Percentiles rank a stretch among this genome's conserved stretches.
Conservation (phyloP, 257 asterid genomes). For the Nicotiana sylvestris region DNA sequence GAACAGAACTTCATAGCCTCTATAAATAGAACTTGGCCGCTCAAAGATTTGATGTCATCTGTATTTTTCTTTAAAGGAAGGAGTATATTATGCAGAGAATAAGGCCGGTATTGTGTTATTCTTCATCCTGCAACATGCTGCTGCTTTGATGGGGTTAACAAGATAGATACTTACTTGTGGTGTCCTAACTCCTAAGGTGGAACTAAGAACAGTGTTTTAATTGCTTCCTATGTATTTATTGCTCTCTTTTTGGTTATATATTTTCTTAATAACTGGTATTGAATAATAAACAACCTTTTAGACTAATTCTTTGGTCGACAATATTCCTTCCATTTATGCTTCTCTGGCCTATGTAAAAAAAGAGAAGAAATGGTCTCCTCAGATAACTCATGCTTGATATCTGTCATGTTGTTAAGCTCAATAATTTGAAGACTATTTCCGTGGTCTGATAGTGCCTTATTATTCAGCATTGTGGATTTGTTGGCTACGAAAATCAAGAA, state of each 20-base stretch:
- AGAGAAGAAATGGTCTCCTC: not conserved
- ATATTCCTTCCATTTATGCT: not conserved
- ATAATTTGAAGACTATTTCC: not conserved
- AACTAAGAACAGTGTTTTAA: not conserved
- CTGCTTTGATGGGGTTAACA: not conserved
- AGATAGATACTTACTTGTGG: not conserved
- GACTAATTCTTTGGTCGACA: not conserved
- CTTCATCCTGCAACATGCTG: not conserved
- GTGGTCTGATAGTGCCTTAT: not conserved
- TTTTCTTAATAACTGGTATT: not conserved
- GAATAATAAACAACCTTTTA: not conserved
- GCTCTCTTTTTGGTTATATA: not conserved
- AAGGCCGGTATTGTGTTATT: not conserved
- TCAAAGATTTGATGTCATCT: not conserved
- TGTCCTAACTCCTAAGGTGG: not conserved
- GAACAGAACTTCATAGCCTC: conserved; percentile 21
- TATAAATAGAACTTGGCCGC: not conserved
- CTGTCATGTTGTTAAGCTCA: not conserved
- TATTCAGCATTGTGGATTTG: not conserved
- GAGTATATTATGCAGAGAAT: conserved; percentile 6
- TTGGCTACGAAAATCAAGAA: not conserved
- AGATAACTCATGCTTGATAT: not conserved
- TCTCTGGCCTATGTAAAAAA: not conserved
- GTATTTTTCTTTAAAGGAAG: not conserved
- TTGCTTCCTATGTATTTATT: conserved; percentile 8